Evolutionary conservation across 2,329 filamentous ascomycete genomes (phyloP).

Genomic region (Meredithiella fracta): DNA sequence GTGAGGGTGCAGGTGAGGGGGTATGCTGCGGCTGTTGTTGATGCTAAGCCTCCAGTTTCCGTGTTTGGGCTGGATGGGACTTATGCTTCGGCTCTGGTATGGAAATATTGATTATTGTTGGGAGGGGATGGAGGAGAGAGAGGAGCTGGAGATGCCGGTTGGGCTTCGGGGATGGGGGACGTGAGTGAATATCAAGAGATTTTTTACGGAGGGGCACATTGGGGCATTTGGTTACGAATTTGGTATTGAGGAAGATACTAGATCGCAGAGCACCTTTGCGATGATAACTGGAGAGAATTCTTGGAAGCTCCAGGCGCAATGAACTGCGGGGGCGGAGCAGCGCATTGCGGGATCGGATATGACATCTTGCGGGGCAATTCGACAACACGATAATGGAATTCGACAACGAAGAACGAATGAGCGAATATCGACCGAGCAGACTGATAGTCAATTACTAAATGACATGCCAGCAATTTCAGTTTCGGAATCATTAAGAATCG

Average conservation of each 20-base stretch:
- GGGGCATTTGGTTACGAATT: neutral
- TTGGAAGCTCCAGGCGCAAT: neutral
- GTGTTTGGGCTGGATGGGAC: slow-evolving; percentile 95
- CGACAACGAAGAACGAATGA: neutral
- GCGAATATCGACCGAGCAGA: neutral
- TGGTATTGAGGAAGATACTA: neutral
- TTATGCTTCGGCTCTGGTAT: slow-evolving; percentile 95
- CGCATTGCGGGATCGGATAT: neutral
- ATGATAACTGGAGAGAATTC: neutral
- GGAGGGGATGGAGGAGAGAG: neutral
- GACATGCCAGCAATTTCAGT: neutral
- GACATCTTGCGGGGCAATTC: neutral
- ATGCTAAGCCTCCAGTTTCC: slow-evolving; percentile 67
- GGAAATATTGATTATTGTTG: slow-evolving; percentile 20
- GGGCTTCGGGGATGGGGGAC: neutral
- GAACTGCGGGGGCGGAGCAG: neutral
- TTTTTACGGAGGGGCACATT: neutral
- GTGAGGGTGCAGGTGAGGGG: slow-evolving; percentile 47
- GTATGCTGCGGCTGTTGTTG: slow-evolving; percentile 66
- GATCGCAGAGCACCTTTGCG: neutral
- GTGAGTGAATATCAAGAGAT: neutral
- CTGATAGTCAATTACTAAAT: neutral
- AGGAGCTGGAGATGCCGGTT: neutral
- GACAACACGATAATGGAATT: neutral
- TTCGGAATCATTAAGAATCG: neutral